Evolutionary conservation across 257 asterid species (phyloP), one percentile per base, ranked within the genome.

Genomic region (Anisodus acutangulus): DNA sequence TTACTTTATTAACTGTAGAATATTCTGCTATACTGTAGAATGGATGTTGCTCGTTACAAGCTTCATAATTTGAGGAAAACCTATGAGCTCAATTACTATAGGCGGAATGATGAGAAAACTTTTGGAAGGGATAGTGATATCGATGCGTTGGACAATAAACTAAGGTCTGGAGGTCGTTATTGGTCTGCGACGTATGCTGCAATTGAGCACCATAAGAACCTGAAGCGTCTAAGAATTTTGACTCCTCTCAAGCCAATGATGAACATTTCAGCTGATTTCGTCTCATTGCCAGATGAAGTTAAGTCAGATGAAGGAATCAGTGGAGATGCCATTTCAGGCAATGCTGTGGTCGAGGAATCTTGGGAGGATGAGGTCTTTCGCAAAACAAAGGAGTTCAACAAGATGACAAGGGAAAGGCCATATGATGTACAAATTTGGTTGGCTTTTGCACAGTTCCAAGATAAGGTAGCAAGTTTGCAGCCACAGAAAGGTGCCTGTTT

Each of bases 1-100:
- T n/a, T n/a, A n/a, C n/a, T n/a, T 80, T 54, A 62, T 19, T 82
- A 67, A 82, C 67, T 82, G n/a, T 82, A 22, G 51, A n/a, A 67
- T 49, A 41, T 83, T 63, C 54, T 47, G 53, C 72, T 86, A 8
- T 84, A 85, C 57, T 97, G 91, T 94, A 97, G 99, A 87, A 92
- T 93, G 98, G 97, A 97, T 93, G 90, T 97, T 87, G 97, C 99
- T 58, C 98, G 95, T 9, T 97, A 94, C 92, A 97, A 93, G 90
- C 94, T 87, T 87, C 86, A 72, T 80, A 90, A 88, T 88, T 82
- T 94, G 79, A 88, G 88, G 82, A 93, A 93, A 86, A 59, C 8
- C 41, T 88, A 92, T 8, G 90, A 72, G 82, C 78, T 64, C 81
- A 84, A 85, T 15, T 79, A 86, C 80, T 88, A 87, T 78, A 85